These are phyloP conservation scores for Chenopodium quinoa DNA, from an alignment of 148 eudicot genomes.

Conservation along the genomic window DNA sequence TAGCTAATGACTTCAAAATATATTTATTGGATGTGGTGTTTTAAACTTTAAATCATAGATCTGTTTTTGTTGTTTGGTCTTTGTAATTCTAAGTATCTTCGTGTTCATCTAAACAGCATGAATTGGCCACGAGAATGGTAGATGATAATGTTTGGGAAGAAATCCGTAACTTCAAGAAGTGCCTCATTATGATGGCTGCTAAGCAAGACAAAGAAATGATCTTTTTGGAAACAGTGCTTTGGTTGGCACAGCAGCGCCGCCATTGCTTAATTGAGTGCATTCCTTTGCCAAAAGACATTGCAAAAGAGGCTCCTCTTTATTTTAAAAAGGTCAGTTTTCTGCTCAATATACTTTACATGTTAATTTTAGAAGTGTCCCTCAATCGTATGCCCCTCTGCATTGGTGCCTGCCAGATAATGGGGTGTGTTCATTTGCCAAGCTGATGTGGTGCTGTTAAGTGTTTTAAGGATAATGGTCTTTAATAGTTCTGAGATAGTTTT, in stretches of 20 bases:
- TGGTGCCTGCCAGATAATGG: neutral
- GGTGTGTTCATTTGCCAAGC: neutral
- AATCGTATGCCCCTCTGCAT: neutral
- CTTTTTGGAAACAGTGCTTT: constrained; percentile 89
- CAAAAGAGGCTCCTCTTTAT: constrained; percentile 80
- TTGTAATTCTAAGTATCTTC: neutral
- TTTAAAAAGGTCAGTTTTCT: constrained; percentile 68
- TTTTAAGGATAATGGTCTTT: neutral
- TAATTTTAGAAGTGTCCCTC: neutral
- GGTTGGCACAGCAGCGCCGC: constrained; percentile 71
- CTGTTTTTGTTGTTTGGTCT: neutral
- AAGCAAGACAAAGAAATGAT: constrained; percentile 87
- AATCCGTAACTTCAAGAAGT: constrained; percentile 94
- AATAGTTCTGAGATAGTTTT: neutral
- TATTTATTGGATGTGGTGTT: neutral
- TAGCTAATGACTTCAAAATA: no score
- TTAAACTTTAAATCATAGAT: neutral
- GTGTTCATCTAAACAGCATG: constrained; percentile 60
- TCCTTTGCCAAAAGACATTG: constrained; percentile 66
- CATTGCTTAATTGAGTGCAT: constrained; percentile 96
- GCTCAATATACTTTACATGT: neutral
- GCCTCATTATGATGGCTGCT: constrained; percentile 90
- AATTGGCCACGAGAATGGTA: constrained; percentile 71
- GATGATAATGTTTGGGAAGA: constrained; percentile 96
- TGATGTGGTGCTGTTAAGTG: neutral